Evolutionary conservation across 1,139 yeast genomes (phyloP).

Genomic region (Eremothecium gossypii): DNA sequence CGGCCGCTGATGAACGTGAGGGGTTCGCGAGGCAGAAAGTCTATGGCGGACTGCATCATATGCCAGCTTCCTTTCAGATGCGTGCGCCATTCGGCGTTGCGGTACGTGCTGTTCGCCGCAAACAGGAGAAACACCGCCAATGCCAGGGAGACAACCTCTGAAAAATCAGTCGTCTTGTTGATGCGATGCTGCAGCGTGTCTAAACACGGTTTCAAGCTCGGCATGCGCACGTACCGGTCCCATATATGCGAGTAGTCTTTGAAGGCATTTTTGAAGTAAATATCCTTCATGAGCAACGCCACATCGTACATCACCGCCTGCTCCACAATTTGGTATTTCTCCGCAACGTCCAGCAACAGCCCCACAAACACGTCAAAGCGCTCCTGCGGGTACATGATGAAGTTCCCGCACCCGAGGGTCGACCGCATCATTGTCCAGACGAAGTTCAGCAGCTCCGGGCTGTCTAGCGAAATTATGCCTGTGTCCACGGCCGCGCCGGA

Average conservation of each 20-base stretch:
- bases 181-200: slow-evolving; percentile 6
- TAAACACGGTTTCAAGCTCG: slow-evolving; percentile 9
- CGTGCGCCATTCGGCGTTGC: slow-evolving; percentile 9
- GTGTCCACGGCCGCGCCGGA: slow-evolving; percentile 1
- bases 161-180: slow-evolving; percentile 4
- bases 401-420: slow-evolving; percentile 7
- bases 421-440: slow-evolving; percentile 8
- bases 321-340: slow-evolving; percentile 6
- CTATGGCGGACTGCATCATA: slow-evolving; percentile 4
- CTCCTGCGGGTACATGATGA: slow-evolving; percentile 9
- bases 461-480: slow-evolving; percentile 5
- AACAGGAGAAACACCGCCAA: slow-evolving; percentile 8
- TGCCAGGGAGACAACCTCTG: slow-evolving; percentile 7
- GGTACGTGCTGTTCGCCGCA: slow-evolving; percentile 7
- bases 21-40: slow-evolving; percentile 3
- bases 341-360: slow-evolving; percentile 3
- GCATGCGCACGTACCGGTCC: slow-evolving; percentile 11
- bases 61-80: slow-evolving; percentile 8
- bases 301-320: slow-evolving; percentile 8
- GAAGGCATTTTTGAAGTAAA: slow-evolving; percentile 6
- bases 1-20: neutral
- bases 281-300: slow-evolving; percentile 9
- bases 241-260: slow-evolving; percentile 7
- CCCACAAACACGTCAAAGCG: slow-evolving; percentile 5
- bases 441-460: slow-evolving; percentile 8